Evolutionary conservation across 1,139 yeast genomes (phyloP).

Genomic region (Yamadazyma songkhlaensis): DNA sequence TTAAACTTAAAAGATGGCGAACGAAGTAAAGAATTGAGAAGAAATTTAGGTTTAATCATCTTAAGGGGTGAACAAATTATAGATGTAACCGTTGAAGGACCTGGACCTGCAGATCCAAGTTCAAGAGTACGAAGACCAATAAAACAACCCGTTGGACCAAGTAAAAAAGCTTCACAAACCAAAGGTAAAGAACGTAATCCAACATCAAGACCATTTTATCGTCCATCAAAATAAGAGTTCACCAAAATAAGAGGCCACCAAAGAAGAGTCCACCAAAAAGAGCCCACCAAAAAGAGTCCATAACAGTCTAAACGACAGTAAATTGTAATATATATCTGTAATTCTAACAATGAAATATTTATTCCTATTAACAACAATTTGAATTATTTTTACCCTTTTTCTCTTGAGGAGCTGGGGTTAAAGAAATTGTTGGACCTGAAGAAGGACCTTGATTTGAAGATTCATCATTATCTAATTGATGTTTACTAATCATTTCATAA

Average conservation of each 20-base stretch:
- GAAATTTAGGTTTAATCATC: conserved; percentile 77
- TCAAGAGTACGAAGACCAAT: conserved; percentile 43
- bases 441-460: conserved; percentile 43
- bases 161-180: background rate
- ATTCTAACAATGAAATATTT: too few relatives aligned
- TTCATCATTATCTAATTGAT: conserved; percentile 73
- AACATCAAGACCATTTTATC: conserved; percentile 2
- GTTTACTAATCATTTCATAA: conserved; percentile 87
- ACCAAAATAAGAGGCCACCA: too few relatives aligned
- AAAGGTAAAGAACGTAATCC: conserved; percentile 1
- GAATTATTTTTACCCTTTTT: conserved; percentile 57
- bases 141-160: conserved; percentile 22
- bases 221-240: background rate
- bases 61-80: conserved; percentile 88
- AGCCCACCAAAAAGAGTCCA: too few relatives aligned
- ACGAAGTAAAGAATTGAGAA: conserved; percentile 50
- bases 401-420: conserved; percentile 92
- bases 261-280: too few relatives aligned
- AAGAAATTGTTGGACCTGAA: conserved; percentile 85
- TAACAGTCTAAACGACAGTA: too few relatives aligned
- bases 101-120: conserved; percentile 56
- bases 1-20: conserved; percentile 17
- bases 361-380: conserved; percentile 55
- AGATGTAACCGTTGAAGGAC: conserved; percentile 78
- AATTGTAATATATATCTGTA: too few relatives aligned